phyloP scores from a whole-genome alignment of 768 basidiomycete genomes.

The Calocybe gangraenosa region DNA sequence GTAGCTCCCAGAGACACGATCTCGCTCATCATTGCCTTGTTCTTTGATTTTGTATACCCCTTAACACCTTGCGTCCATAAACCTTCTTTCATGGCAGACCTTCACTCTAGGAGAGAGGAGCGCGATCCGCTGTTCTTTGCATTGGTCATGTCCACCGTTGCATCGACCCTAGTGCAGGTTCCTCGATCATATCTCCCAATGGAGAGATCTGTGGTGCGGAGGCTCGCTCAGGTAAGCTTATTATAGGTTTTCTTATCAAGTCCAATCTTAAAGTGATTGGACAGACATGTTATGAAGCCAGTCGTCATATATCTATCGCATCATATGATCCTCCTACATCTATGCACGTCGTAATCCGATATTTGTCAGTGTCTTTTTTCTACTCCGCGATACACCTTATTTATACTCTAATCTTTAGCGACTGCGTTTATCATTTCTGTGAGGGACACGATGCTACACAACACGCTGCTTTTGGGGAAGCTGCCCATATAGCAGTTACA shows the following conservation, averaged over 20 bases:
- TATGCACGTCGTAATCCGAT: slow-evolving; percentile 83
- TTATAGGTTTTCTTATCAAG: not conserved
- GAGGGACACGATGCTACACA: slow-evolving; percentile 85
- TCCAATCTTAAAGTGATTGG: not conserved
- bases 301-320: slow-evolving; percentile 73
- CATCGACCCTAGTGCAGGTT: slow-evolving; percentile 84
- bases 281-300: slow-evolving; percentile 76
- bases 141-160: slow-evolving; percentile 84
- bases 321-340: slow-evolving; percentile 83
- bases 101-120: slow-evolving; percentile 76
- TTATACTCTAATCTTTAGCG: slow-evolving; percentile 36
- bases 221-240: slow-evolving; percentile 55
- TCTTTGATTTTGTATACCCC: slow-evolving; percentile 92
- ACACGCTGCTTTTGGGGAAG: slow-evolving; percentile 85
- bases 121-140: slow-evolving; percentile 88
- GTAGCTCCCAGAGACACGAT: slow-evolving; percentile 81
- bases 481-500: slow-evolving; percentile 77
- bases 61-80: slow-evolving; percentile 90
- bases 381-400: slow-evolving; percentile 1
- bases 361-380: slow-evolving; percentile 58
- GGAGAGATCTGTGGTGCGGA: slow-evolving; percentile 80
- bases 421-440: slow-evolving; percentile 84
- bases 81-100: slow-evolving; percentile 89
- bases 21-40: slow-evolving; percentile 77
- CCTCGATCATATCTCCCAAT: slow-evolving; percentile 86